Conservation (phyloP, 768 basidiomycete species). For the Nevesoporus exiguus region DNA sequence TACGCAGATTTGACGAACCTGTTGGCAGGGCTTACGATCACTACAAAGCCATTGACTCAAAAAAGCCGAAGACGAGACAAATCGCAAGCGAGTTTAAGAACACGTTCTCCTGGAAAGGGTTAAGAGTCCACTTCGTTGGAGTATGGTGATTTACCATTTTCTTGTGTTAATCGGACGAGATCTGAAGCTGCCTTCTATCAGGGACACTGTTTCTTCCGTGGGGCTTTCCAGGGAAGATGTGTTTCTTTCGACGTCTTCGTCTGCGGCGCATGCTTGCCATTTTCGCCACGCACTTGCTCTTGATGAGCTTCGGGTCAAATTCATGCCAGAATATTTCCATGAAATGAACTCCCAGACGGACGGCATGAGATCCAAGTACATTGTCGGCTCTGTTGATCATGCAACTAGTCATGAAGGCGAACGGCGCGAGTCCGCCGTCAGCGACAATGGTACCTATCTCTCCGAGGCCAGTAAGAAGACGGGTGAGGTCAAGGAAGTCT, state of each 20-base stretch:
- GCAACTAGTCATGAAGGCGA: not conserved
- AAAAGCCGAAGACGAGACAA: not conserved
- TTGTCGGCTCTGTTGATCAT: not conserved
- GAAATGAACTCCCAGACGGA: constrained; percentile 24
- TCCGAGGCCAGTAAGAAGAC: not conserved
- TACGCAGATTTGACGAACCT: not conserved
- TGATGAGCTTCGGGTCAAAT: constrained; percentile 36
- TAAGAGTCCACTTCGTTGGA: not conserved
- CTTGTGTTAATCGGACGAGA: not conserved
- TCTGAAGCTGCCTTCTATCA: not conserved
- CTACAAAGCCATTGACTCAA: not conserved
- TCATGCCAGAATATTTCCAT: constrained; percentile 42
- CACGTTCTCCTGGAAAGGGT: not conserved
- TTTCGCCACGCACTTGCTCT: constrained; percentile 16
- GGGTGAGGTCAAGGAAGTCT: constrained; percentile 55
- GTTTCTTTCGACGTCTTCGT: constrained; percentile 5
- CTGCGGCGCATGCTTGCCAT: constrained; percentile 7
- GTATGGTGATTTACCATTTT: not conserved
- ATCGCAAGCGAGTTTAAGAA: not conserved
- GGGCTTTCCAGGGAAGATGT: constrained; percentile 6
- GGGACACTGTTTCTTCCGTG: constrained; percentile 16
- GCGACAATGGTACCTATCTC: not conserved
- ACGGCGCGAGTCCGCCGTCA: not conserved
- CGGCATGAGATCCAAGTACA: constrained; percentile 13
- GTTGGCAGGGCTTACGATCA: not conserved